Percentiles rank a stretch among this genome's conserved stretches.
Evolutionary conservation across 78 protist species (phyloP).

Genomic region (Diacronema lutheri): DNA sequence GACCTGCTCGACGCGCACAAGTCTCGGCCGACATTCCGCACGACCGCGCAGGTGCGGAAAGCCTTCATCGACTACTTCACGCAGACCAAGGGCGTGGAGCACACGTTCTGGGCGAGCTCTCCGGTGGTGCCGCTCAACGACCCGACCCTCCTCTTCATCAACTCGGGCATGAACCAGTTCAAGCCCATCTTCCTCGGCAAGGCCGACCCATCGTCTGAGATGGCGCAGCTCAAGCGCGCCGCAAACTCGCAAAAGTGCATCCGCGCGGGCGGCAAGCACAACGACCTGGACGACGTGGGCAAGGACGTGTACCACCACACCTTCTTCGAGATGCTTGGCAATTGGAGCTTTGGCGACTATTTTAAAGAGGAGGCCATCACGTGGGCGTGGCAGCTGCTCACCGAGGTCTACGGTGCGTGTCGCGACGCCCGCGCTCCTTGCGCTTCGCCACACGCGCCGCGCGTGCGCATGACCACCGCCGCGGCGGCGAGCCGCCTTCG

Average conservation of each 20-base stretch:
- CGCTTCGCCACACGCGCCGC: no score
- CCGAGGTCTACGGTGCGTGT: slow-evolving; percentile 33
- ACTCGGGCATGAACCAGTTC: slow-evolving; percentile 97
- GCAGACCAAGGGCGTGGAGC: slow-evolving; percentile 53
- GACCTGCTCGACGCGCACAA: background rate
- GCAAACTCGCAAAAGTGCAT: slow-evolving; percentile 96
- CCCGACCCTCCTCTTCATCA: slow-evolving; percentile 93
- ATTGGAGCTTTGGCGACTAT: slow-evolving; percentile 91
- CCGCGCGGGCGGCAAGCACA: slow-evolving; percentile 99
- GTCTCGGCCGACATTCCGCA: background rate
- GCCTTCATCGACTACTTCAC: slow-evolving; percentile 82
- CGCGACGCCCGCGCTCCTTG: no score
- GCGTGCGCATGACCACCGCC: no score
- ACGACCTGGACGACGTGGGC: slow-evolving; percentile 96
- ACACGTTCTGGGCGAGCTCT: slow-evolving; percentile 70
- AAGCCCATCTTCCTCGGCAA: slow-evolving; percentile 36
- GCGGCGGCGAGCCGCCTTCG: no score
- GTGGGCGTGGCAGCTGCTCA: slow-evolving; percentile 92
- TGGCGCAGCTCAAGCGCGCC: slow-evolving; percentile 83
- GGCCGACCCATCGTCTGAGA: slow-evolving; percentile 73
- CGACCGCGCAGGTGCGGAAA: slow-evolving; percentile 60
- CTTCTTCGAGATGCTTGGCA: slow-evolving; percentile 97
- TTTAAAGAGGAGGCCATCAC: slow-evolving; percentile 92
- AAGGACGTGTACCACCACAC: slow-evolving; percentile 94
- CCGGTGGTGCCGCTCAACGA: slow-evolving; percentile 86